These are phyloP conservation scores for Cucurbita pepo DNA, from an alignment of 306 rosid genomes.

Conservation along the genomic window DNA sequence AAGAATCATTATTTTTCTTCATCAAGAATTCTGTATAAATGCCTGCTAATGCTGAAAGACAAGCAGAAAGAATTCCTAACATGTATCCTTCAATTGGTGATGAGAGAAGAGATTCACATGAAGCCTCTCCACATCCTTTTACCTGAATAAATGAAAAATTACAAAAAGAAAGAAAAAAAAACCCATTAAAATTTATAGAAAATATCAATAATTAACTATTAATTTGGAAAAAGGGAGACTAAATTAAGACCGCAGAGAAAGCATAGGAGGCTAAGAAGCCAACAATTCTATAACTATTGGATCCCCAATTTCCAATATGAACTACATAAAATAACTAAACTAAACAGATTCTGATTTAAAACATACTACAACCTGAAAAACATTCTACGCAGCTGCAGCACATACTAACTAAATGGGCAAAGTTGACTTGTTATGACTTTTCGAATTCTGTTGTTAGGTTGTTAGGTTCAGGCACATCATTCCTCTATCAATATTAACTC, in stretches of 20 bases:
- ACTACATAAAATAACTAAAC: background rate
- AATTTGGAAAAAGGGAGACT: background rate
- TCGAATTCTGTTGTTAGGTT: too few relatives aligned
- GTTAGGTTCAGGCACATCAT: too few relatives aligned
- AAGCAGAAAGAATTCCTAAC: slow-evolving; percentile 74
- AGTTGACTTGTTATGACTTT: background rate
- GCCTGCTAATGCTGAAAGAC: slow-evolving; percentile 94
- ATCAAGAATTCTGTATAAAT: slow-evolving; percentile 85
- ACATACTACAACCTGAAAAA: background rate
- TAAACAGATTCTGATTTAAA: background rate
- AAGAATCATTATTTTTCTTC: slow-evolving; percentile 94
- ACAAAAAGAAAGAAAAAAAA: background rate
- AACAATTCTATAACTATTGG: background rate
- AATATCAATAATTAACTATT: background rate
- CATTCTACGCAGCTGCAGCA: background rate
- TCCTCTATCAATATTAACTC: too few relatives aligned
- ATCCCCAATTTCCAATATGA: background rate
- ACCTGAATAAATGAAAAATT: slow-evolving; percentile 21
- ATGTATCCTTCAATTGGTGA: slow-evolving; percentile 84
- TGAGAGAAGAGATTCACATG: slow-evolving; percentile 71
- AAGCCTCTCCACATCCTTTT: slow-evolving; percentile 80
- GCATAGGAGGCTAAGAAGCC: background rate
- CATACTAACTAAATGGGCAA: background rate
- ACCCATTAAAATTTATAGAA: background rate
- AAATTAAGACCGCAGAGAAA: background rate